phyloP scores from a whole-genome alignment of 306 rosid genomes.

The Malus domestica region DNA sequence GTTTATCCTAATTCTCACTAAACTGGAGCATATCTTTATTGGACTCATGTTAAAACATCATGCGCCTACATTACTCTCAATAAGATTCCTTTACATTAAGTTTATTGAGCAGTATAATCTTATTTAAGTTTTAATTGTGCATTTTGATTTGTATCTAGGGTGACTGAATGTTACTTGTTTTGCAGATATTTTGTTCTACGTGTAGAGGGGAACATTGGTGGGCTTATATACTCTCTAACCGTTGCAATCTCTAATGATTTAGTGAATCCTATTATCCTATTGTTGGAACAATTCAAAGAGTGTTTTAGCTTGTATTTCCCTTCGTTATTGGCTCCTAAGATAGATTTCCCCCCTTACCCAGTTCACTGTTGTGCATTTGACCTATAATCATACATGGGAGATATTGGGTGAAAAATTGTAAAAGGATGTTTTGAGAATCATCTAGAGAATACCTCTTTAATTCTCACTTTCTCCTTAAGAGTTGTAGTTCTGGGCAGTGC shows the following conservation, averaged over 20 bases:
- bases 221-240: constrained; percentile 12
- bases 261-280: no score
- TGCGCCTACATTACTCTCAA: background rate
- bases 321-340: background rate
- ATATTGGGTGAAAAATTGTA: background rate
- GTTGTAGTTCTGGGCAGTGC: no score
- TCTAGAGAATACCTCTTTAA: no score
- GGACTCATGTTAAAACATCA: background rate
- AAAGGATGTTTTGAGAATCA: no score
- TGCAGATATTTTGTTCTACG: constrained; percentile 97
- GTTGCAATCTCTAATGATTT: background rate
- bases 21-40: background rate
- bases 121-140: background rate
- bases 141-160: constrained; percentile 3
- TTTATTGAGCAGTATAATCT: background rate
- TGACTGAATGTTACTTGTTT: constrained; percentile 15
- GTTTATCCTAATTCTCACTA: constrained; percentile 31
- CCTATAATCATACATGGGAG: background rate
- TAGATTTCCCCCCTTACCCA: no score
- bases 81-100: background rate
- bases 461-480: no score
- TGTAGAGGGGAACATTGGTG: constrained; percentile 88
- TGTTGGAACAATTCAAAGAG: background rate
- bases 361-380: no score
- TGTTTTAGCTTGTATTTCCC: background rate